Base-by-base conservation (phyloP, 2,329 filamentous ascomycete genomes). In the Penicillium sp. region DNA sequence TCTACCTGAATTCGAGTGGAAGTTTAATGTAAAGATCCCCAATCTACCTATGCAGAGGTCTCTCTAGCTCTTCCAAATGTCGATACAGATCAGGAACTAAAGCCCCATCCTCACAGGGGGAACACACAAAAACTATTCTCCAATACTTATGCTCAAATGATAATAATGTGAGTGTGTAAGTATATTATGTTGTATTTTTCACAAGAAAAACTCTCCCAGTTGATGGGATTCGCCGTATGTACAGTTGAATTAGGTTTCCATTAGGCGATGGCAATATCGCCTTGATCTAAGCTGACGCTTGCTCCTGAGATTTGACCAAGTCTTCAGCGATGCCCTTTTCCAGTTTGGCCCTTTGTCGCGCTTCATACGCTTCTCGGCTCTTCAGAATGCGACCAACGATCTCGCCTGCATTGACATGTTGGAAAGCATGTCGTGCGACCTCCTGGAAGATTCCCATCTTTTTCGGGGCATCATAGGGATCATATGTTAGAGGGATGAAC, bases 381-480 rank as follows among this genome's bases (percentile, higher is more conserved):
- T 87, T 90, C 81, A 98, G 82, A 71, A 99, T 99, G 31, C 95
- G 82, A 65, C 89, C 85, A 48, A 99, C 93, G 66, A 99, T 98
- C 66, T 95, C 89, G 3, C 88, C 92, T 0, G 93, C 92, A 74
- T 98, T 97, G 62, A 98, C 92, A 59, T 92, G 83, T 62, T 90
- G 84, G 72, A 93, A 99, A 21, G 85, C 81, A 76, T 99, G 95
- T 51, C 80, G 75, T 11, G 84, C 84, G 43, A 96, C 87, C 72
- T 96, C 86, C 42, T 81, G 83, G 80, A 96, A 96, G 70, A 99
- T 91, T 33, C 89, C 88, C 81, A 96, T 86, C 48, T 82, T 80
- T 75, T 93, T 95, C 52, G 92, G 87, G 14, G 87, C 90, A 27
- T 82, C 81, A 77, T 98, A 97, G 1, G 90, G 90, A 69, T 93